Base-by-base conservation (phyloP, 129 eudicot genomes). In the Smallanthus sonchifolius region DNA sequence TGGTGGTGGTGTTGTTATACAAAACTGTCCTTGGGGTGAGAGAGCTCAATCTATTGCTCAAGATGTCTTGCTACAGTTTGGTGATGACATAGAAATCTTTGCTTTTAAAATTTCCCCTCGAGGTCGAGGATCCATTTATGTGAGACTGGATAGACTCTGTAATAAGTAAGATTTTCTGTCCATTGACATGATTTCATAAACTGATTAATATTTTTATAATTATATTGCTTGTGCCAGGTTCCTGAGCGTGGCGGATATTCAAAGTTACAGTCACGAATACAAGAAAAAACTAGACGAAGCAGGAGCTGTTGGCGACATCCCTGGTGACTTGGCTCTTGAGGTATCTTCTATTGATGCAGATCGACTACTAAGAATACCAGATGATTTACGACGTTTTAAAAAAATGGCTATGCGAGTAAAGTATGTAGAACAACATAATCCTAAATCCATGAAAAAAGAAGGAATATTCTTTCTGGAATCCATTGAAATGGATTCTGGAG, bases 311-410 rank as follows among this genome's bases (percentile, higher is more conserved):
- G 96, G 98, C 67, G 91, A 86, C 54, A 78, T 94, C 54, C 97
- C 98, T 8, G 79, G 71, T 36, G 91, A 94, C 67, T 81, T 94
- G 77, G 98, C 93, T 80, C 86, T 94, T 65, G 98, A 94, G 81
- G 93, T 94, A 66, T 91, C 98, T 3, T 90, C 96, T 52, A 97
- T 94, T 37, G 97, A 97, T 76, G 98, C 96, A 20, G 96, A 88
- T 49, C 81, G 98, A 77, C 78, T 91, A 17, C 83, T 91, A 44
- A 86, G 78, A 86, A 84, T 94, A 37, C 98, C 98, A 7, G 81
- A 91, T 37, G 98, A 94, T 83, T 78, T 94, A 71, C 57, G 74
- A n/a, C 83, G 97, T 64, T 94, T 94, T 82, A 83, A 83, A 66
- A 89, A 90, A 57, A 84, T 83, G 96, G 85, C 97, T 52, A 94